Evolutionary conservation across 306 rosid species (phyloP), one percentile per base, ranked within the genome.

Genomic region (Cotoneaster glaucophyllus): DNA sequence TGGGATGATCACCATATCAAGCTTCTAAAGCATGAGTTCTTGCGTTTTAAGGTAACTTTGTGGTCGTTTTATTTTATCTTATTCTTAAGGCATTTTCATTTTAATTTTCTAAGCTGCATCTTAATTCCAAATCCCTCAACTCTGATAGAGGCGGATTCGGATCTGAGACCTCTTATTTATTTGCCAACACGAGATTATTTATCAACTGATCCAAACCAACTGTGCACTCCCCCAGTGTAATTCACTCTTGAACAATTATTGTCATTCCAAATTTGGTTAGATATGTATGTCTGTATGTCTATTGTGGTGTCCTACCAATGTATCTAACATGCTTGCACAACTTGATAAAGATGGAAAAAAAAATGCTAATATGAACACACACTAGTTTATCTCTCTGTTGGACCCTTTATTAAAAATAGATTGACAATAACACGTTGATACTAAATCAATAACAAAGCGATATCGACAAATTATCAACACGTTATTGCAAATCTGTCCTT

Each of bases 21-120:
- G 57, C 90, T 80, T 78, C 99, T 95, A 68, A 85, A 90, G 72
- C 92, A 90, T 39, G 98, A 95, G 61, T 92, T 92, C 80, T 78
- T 92, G 84, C 97, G 97, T 73, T 95, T 92, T 68, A 89, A 95
- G 93, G 98, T 93, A 22, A 31, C 15, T 4, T 57, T 57, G 15
- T 22, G 17, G 29, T 2, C 5, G 4, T 39, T 43, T 22, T 52
- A 17, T 11, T 69, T 64, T 13, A 43, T 24, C 11, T 37, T 67
- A 1, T 50, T 11, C 8, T n/a, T 25, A 57, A 70, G 45, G 8
- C 12, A 13, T 48, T 64, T 21, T 5, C 28, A n/a, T 31, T 50
- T 66, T 6, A 1, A 18, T 28, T 62, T 28, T 63, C 22, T 63
- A 11, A 11, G 18, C 18, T 57, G 26, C 26, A 57, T 57, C 28